Base-by-base conservation (phyloP, 192 early-diverging fungal genomes). In the Mortierella claussenii region DNA sequence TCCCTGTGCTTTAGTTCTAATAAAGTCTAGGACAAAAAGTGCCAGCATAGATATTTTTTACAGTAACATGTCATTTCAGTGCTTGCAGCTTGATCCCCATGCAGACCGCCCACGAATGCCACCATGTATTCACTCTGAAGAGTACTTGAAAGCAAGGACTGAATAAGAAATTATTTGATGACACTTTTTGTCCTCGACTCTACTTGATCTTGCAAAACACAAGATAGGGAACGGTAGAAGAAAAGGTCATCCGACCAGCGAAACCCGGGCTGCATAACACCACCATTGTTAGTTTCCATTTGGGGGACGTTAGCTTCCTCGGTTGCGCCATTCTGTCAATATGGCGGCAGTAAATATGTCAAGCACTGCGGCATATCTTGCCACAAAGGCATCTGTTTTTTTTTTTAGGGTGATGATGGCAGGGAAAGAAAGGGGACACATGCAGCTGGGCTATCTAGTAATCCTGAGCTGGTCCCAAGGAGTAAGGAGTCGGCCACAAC, bases 301-400 rank as follows among this genome's bases (percentile, higher is more conserved):
- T 47, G 42, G 43, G 18, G 23, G 18, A 18, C 15, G 18, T 4
- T 50, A 49, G 17, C 24, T 18, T 30, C 12, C 7, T 47, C 46
- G 44, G 44, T 60, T 60, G 46, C 60, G 45, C 59, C 60, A 63
- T 63, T 52, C 59, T 33, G n/a, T n/a, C n/a, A n/a, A n/a, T 21
- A 34, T 55, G 50, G 54, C 36, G n/a, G 54, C n/a, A n/a, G n/a
- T n/a, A n/a, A n/a, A n/a, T n/a, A n/a, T n/a, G n/a, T n/a, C n/a
- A n/a, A n/a, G n/a, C n/a, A n/a, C n/a, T n/a, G n/a, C n/a, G n/a
- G n/a, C n/a, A n/a, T n/a, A n/a, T n/a, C n/a, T n/a, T n/a, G n/a
- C n/a, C n/a, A n/a, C n/a, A n/a, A n/a, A n/a, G 34, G 34, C 54
- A n/a, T 43, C 10, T 57, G 15, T 28, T 54, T 57, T 57, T 42